phyloP scores from a whole-genome alignment of 176 grass and related monocot species.

The Musa troglodytarum region DNA sequence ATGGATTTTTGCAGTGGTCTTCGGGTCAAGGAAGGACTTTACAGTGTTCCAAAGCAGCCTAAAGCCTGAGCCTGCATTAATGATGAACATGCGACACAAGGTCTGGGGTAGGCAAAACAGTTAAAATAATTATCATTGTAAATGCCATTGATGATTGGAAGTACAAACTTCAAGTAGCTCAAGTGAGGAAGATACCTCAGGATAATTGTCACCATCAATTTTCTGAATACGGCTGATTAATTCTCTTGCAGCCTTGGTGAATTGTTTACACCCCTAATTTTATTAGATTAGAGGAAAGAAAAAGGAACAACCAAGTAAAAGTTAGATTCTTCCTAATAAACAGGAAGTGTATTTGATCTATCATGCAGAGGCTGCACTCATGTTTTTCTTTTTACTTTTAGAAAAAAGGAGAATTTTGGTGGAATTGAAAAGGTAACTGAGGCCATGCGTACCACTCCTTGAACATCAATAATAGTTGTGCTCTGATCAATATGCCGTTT shows the following conservation, averaged over 20 bases:
- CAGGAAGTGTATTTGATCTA: neutral
- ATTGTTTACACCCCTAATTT: conserved; percentile 75
- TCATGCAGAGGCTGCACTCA: neutral
- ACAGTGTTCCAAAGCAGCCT: conserved; percentile 94
- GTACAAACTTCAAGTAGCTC: neutral
- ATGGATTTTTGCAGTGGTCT: conserved; percentile 91
- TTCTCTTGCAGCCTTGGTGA: conserved; percentile 85
- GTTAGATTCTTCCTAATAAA: neutral
- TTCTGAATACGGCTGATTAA: conserved; percentile 80
- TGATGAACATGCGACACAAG: conserved; percentile 94
- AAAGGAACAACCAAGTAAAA: neutral
- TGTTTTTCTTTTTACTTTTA: neutral
- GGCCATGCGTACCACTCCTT: conserved; percentile 56
- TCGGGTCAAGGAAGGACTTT: conserved; percentile 94
- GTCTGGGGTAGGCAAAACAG: conserved; percentile 36
- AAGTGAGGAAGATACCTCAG: conserved; percentile 44
- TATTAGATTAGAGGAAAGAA: neutral
- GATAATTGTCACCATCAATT: conserved; percentile 88
- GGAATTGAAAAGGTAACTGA: neutral
- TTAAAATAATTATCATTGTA: neutral
- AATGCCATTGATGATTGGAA: neutral
- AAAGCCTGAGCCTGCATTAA: conserved; percentile 90
- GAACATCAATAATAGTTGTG: conserved; percentile 93
- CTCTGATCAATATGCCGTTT: conserved; percentile 92
- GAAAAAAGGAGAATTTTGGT: neutral